Base-by-base conservation (phyloP, 202 grass and related monocot genomes). In the Cymbopogon flexuosus region DNA sequence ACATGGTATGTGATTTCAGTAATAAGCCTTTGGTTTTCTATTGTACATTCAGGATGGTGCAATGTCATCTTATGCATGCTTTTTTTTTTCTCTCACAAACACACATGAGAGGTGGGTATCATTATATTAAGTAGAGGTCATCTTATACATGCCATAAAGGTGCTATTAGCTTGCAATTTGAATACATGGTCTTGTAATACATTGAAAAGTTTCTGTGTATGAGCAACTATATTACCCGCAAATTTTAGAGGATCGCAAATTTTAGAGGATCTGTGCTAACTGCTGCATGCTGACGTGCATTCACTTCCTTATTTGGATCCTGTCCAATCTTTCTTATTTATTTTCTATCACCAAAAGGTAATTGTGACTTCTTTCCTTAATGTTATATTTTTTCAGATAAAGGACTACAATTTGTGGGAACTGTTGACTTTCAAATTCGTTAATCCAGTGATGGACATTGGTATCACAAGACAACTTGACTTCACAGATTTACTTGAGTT, bases 401-500 rank as follows among this genome's bases (percentile, higher is more conserved):
- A 78, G 34, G 80, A 62, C 65, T 62, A 37, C 12, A 88, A 58
- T 81, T 63, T 81, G 18, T 94, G 85, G 88, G 69, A 89, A 37
- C 59, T 91, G 69, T 70, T 94, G 76, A 89, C 86, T 49, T 98
- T 98, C 88, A 94, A 81, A 76, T 89, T 92, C 68, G 82, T 98
- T 42, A 93, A 92, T 83, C 71, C 81, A 57, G 83, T 98, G 83
- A 87, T 98, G 90, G 87, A 87, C 62, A 77, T 88, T 83, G 95
- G 95, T 78, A 81, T 88, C 75, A 93, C 79, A 79, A 93, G 83
- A 87, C 95, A 98, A 87, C 92, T 98, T 77, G 84, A 88, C 47
- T 91, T 93, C 79, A 61, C 77, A 89, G 92, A 98, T 89, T 40
- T 98, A 79, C 87, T 93, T 86, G 65, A 88, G 75, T 88, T 98